Evolutionary conservation across 2,329 filamentous ascomycete species (phyloP).

Genomic region (Penicillium griseofulvum): DNA sequence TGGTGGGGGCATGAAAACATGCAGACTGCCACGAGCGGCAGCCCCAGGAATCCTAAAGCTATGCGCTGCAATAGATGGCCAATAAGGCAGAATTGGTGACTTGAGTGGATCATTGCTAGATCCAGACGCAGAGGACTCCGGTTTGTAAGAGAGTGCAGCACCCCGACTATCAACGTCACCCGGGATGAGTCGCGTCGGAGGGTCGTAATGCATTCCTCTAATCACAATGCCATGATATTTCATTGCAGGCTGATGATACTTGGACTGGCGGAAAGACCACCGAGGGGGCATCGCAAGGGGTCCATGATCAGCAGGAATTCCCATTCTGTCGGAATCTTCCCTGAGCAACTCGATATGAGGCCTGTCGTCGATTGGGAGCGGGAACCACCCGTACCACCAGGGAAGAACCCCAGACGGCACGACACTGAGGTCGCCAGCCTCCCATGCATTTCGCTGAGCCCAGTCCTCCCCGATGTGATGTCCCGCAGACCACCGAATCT

Average conservation of each 20-base stretch:
- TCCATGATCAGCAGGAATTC: background rate
- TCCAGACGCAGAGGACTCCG: background rate
- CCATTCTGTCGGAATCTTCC: background rate
- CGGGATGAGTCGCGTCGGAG: constrained; percentile 12
- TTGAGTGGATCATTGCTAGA: constrained; percentile 17
- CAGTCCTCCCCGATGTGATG: background rate
- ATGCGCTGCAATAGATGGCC: constrained; percentile 41
- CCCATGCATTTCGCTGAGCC: constrained; percentile 1
- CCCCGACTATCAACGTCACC: constrained; percentile 51
- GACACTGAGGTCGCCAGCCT: background rate
- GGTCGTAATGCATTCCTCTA: background rate
- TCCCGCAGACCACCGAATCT: background rate
- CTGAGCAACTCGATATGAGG: constrained; percentile 1
- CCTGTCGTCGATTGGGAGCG: background rate
- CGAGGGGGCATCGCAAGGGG: constrained; percentile 1
- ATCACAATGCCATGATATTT: constrained; percentile 8
- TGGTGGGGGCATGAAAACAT: constrained; percentile 28
- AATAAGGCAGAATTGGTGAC: constrained; percentile 29
- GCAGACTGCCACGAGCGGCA: constrained; percentile 22
- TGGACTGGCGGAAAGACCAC: constrained; percentile 12
- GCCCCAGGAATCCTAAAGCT: constrained; percentile 30
- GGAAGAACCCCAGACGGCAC: constrained; percentile 4
- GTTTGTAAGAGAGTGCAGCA: constrained; percentile 12
- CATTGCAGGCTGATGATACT: constrained; percentile 8
- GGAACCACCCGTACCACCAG: constrained; percentile 3